These are phyloP conservation scores for Aspergillus sp. DNA, from an alignment of 2,329 filamentous ascomycete species.

Conservation along the genomic window DNA sequence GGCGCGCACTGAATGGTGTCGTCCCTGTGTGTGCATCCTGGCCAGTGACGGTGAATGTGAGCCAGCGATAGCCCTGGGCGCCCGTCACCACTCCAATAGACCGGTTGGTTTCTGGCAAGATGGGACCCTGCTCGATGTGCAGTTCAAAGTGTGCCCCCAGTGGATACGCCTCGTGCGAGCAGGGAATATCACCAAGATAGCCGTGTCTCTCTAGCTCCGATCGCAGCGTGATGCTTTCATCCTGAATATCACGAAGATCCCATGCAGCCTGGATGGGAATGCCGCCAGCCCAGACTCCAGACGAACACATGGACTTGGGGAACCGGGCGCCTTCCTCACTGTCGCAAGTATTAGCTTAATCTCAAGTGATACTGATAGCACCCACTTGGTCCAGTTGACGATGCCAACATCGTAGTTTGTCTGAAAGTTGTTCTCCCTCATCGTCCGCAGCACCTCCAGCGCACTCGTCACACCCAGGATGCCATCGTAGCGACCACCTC, in stretches of 20 bases:
- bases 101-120: constrained; percentile 60
- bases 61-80: constrained; percentile 70
- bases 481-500: constrained; percentile 63
- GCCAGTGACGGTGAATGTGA: constrained; percentile 62
- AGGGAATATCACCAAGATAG: constrained; percentile 59
- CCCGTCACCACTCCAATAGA: constrained; percentile 67
- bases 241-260: constrained; percentile 57
- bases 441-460: constrained; percentile 65
- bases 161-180: constrained; percentile 55
- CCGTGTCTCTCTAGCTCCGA: constrained; percentile 67
- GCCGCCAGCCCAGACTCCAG: constrained; percentile 69
- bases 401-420: constrained; percentile 68
- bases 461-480: constrained; percentile 70
- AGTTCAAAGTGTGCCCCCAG: constrained; percentile 76
- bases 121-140: constrained; percentile 77
- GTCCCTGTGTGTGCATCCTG: constrained; percentile 70
- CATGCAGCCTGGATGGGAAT: constrained; percentile 62
- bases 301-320: constrained; percentile 69
- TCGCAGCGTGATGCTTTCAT: constrained; percentile 56
- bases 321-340: constrained; percentile 78
- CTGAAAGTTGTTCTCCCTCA: constrained; percentile 65
- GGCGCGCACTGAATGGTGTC: constrained; percentile 61
- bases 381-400: constrained; percentile 59
- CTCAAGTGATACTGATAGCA: neutral
- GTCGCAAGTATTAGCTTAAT: neutral